Evolutionary conservation across 257 asterid species (phyloP), one percentile per base, ranked within the genome.

Genomic region (Penstemon eatonii): DNA sequence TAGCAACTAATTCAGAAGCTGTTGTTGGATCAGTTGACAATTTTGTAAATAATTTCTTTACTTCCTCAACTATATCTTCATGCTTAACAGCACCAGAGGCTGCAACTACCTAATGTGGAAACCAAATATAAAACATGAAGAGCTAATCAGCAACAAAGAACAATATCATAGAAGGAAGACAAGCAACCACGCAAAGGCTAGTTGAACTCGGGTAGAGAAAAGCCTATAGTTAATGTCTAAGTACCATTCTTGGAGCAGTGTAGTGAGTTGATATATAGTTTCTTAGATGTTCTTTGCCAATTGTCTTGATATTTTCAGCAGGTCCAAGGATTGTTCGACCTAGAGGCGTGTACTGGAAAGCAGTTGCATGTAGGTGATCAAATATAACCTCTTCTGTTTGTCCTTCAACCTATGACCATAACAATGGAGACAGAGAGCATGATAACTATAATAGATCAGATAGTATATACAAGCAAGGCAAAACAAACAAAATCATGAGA

Each of bases 271-370:
- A 73, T 59, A 85, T 84, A 76, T 91, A 91, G 60, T 84, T 80
- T 61, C 73, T 73, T 43, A 91, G 77, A 57, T 89, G 80, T 52
- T 73, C 66, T 74, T 72, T 80, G 72, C 87, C 77, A 60, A 91
- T 91, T 53, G 66, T 72, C 81, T 55, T 80, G 61, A 91, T 76
- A 79, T 91, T 91, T 46, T 80, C 80, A 65, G 96, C 95, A 71
- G 96, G 91, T 45, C 98, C 98, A 9, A 91, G 95, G 44, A 91
- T 89, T 60, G 95, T 87, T 82, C 96, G 80, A 42, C 95, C 96
- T 59, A 91, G 79, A 52, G 98, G 93, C 0, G 96, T 73, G 67
- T 87, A 80, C 79, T 89, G 98, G 85, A 87, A 91, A 61, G 98
- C 98, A 79, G 96, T 87, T 55, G 96, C 87, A 75, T 91, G 98